Percentiles rank a stretch among this genome's conserved stretches.
Conservation (phyloP, 2,329 filamentous ascomycete genomes). For the Zymoseptoria crescenta region DNA sequence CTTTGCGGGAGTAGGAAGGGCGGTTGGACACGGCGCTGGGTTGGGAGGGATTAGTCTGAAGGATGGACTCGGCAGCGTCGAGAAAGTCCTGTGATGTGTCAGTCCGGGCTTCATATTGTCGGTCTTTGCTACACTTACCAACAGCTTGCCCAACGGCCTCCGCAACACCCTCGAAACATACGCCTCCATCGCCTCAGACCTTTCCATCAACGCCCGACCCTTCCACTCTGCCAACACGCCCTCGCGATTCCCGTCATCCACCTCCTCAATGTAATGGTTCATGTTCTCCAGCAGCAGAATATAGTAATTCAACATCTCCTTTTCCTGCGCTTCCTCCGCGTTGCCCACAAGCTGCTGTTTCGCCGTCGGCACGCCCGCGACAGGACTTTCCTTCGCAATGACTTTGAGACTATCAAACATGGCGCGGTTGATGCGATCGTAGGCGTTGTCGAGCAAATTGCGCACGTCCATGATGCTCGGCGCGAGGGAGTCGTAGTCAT, state of each 20-base stretch:
- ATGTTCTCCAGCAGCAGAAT: constrained; percentile 97
- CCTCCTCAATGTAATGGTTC: constrained; percentile 93
- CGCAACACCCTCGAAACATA: constrained; percentile 86
- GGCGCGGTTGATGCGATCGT: constrained; percentile 78
- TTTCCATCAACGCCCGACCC: constrained; percentile 66
- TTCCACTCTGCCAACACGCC: constrained; percentile 77
- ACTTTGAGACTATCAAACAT: constrained; percentile 98
- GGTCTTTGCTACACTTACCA: constrained; percentile 38
- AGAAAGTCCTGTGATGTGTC: constrained; percentile 59
- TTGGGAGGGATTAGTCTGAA: constrained; percentile 45
- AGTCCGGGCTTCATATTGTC: constrained; percentile 1
- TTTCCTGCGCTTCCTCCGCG: constrained; percentile 71
- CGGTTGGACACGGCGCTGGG: constrained; percentile 62
- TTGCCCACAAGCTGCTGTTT: constrained; percentile 33
- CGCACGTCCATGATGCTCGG: constrained; percentile 56
- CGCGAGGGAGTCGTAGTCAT: constrained; percentile 40
- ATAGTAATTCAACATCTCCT: constrained; percentile 94
- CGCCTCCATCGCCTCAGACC: constrained; percentile 76
- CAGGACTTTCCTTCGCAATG: constrained; percentile 67
- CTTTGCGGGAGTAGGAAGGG: constrained; percentile 70
- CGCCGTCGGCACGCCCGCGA: constrained; percentile 44
- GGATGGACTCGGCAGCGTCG: constrained; percentile 72
- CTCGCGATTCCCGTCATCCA: constrained; percentile 58
- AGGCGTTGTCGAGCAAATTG: constrained; percentile 74
- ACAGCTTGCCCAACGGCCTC: constrained; percentile 76